phyloP scores from a whole-genome alignment of 441 rosid species.

The Erodium texanum region DNA sequence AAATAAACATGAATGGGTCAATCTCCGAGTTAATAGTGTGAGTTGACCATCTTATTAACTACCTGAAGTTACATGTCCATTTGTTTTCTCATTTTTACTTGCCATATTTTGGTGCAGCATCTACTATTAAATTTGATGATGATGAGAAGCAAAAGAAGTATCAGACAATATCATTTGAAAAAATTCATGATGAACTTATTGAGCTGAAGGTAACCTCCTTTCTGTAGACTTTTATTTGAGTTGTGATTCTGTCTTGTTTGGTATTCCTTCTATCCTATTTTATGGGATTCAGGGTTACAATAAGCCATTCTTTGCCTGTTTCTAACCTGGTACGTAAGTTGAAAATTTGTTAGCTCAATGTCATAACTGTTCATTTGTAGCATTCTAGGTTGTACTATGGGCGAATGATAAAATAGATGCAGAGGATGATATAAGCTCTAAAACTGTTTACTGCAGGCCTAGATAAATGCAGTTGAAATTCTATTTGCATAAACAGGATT shows the following conservation, averaged over 20 bases:
- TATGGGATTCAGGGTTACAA: background rate
- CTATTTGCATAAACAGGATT: background rate
- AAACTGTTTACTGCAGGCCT: no score
- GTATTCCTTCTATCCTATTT: background rate
- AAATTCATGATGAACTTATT: conserved; percentile 51
- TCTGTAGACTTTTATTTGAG: conserved; percentile 2
- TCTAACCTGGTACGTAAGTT: background rate
- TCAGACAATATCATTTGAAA: conserved; percentile 58
- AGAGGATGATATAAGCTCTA: background rate
- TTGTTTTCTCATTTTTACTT: conserved; percentile 11
- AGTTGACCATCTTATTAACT: background rate
- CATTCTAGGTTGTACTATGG: background rate
- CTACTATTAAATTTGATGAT: conserved; percentile 59
- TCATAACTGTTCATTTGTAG: background rate
- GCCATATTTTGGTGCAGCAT: conserved; percentile 45
- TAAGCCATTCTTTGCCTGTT: background rate
- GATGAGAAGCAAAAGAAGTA: conserved; percentile 56
- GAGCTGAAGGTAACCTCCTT: conserved; percentile 61
- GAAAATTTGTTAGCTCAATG: conserved; percentile 1
- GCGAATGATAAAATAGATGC: background rate
- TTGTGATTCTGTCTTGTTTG: conserved; percentile 11
- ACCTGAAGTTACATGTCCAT: background rate
- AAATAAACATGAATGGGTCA: conserved; percentile 4
- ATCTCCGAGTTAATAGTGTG: conserved; percentile 2
- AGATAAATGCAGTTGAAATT: no score